A percentile compares a stretch with the other conserved stretches of the same genome.
These are phyloP conservation scores for Groenewaldozyma auringiensis DNA, from an alignment of 1,139 yeast species.

Conservation along the genomic window DNA sequence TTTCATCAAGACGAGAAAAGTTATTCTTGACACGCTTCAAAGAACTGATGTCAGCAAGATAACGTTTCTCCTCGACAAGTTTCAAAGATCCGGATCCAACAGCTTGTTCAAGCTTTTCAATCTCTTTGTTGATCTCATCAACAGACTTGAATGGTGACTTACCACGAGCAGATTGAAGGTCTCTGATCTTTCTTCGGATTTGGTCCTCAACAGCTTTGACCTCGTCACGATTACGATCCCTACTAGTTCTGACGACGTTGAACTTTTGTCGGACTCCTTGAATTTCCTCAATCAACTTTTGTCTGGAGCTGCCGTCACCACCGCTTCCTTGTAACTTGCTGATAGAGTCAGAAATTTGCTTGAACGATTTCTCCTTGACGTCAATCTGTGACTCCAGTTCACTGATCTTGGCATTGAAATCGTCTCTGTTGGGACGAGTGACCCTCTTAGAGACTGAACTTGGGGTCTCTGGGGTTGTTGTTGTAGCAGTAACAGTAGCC, in stretches of 20 bases:
- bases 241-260: constrained; percentile 60
- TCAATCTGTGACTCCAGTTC: constrained; percentile 61
- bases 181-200: constrained; percentile 70
- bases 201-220: constrained; percentile 62
- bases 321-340: constrained; percentile 26
- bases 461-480: constrained; percentile 8
- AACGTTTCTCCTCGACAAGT: constrained; percentile 85
- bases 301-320: constrained; percentile 43
- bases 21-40: constrained; percentile 79
- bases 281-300: constrained; percentile 57
- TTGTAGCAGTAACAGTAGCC: constrained; percentile 12
- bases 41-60: constrained; percentile 75
- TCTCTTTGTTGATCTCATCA: constrained; percentile 72
- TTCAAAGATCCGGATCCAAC: constrained; percentile 77
- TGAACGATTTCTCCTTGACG: constrained; percentile 48
- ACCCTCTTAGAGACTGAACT: constrained; percentile 19
- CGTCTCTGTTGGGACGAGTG: constrained; percentile 32
- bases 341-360: constrained; percentile 20
- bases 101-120: constrained; percentile 60
- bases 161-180: constrained; percentile 62
- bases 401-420: constrained; percentile 58
- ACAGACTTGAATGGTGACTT: constrained; percentile 62
- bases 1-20: constrained; percentile 63
- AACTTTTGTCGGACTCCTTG: constrained; percentile 60
- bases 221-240: constrained; percentile 62